Percentiles rank a stretch among this genome's conserved stretches.
phyloP scores from a whole-genome alignment of 331 rosid species.

The Dryas integrifolia region DNA sequence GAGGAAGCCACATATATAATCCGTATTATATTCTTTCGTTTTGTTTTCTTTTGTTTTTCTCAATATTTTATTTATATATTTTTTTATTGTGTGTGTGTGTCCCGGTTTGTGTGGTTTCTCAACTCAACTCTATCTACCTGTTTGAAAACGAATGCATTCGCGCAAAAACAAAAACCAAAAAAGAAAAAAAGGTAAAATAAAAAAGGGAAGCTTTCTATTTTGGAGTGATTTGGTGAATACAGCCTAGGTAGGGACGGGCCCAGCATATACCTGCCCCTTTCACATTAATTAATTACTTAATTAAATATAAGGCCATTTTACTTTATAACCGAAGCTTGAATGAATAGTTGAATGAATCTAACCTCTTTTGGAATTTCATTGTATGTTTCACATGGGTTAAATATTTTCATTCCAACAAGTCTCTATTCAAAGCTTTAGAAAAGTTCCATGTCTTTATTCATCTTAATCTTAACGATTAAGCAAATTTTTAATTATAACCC shows the following conservation, averaged over 20 bases:
- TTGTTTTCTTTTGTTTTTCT: neutral
- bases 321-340: neutral
- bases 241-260: neutral
- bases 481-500: too few relatives aligned
- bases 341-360: neutral
- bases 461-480: neutral
- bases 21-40: neutral
- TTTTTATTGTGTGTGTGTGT: slow-evolving; percentile 28
- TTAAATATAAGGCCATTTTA: neutral
- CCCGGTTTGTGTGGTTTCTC: slow-evolving; percentile 40
- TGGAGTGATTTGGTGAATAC: neutral
- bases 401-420: neutral
- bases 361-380: neutral
- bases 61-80: neutral
- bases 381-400: neutral
- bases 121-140: slow-evolving; percentile 41
- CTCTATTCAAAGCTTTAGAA: slow-evolving; percentile 10
- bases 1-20: slow-evolving; percentile 39
- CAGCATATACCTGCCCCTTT: neutral
- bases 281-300: neutral
- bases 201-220: neutral
- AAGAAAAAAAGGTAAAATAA: neutral
- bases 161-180: slow-evolving; percentile 1
- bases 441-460: neutral
- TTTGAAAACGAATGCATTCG: slow-evolving; percentile 40